A percentile compares a stretch with the other conserved stretches of the same genome.
phyloP scores from a whole-genome alignment of 116 monocot genomes.

The Phalaenopsis hybrid region DNA sequence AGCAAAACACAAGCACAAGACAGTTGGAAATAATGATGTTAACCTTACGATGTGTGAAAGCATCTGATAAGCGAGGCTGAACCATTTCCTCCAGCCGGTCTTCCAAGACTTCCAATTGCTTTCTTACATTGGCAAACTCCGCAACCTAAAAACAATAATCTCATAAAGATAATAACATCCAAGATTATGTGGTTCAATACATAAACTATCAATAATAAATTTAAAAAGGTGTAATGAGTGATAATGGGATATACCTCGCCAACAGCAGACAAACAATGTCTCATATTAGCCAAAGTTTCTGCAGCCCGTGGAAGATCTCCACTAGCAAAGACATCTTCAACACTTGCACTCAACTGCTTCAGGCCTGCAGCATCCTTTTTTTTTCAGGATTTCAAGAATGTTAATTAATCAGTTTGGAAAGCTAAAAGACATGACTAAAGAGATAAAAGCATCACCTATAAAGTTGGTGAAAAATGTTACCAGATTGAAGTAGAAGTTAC shows the following conservation, averaged over 20 bases:
- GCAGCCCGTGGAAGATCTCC: slow-evolving; percentile 96
- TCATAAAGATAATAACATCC: neutral
- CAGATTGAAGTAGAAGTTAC: slow-evolving; percentile 16
- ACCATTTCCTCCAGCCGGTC: slow-evolving; percentile 97
- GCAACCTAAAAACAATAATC: slow-evolving; percentile 59
- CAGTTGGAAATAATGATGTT: neutral
- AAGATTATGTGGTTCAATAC: slow-evolving; percentile 1
- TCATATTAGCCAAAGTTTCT: slow-evolving; percentile 95
- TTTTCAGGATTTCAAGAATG: slow-evolving; percentile 4
- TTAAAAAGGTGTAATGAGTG: neutral
- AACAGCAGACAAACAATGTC: slow-evolving; percentile 93
- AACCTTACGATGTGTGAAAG: slow-evolving; percentile 81
- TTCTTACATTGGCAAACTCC: slow-evolving; percentile 99
- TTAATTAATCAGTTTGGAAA: slow-evolving; percentile 1
- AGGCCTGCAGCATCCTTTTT: slow-evolving; percentile 91
- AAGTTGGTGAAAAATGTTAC: neutral
- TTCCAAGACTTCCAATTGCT: slow-evolving; percentile 92
- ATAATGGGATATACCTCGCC: slow-evolving; percentile 51
- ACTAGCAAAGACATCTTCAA: slow-evolving; percentile 98
- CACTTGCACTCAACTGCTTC: slow-evolving; percentile 89
- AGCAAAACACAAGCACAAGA: neutral
- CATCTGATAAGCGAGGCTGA: slow-evolving; percentile 78
- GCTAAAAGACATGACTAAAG: neutral
- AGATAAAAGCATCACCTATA: neutral
- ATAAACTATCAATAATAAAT: slow-evolving; percentile 2